These are phyloP conservation scores for Hyaloscypha hepaticicola DNA, from an alignment of 495 filamentous ascomycete species.

Conservation along the genomic window DNA sequence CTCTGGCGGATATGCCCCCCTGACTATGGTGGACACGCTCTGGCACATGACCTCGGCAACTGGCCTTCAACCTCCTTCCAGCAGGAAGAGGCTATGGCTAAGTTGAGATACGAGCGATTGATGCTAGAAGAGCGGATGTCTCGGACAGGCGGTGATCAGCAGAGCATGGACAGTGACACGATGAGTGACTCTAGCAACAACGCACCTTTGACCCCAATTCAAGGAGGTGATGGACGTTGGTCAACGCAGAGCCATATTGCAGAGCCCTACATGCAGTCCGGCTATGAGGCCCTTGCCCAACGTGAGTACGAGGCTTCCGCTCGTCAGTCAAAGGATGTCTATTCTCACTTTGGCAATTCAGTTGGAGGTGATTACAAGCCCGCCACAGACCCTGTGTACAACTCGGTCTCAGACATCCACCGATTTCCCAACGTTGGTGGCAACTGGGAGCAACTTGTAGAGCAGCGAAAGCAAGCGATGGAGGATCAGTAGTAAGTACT, in stretches of 20 bases:
- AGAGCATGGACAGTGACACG: conserved; percentile 25
- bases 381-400: conserved; percentile 64
- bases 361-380: conserved; percentile 49
- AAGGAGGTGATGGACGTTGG: conserved; percentile 52
- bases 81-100: conserved; percentile 49
- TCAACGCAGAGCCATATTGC: conserved; percentile 31
- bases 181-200: conserved; percentile 31
- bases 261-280: conserved; percentile 71
- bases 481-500: conserved; percentile 42
- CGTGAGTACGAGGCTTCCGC: conserved; percentile 47
- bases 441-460: conserved; percentile 39
- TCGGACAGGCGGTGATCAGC: conserved; percentile 34
- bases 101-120: conserved; percentile 52
- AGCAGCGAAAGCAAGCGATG: conserved; percentile 49
- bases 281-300: conserved; percentile 58
- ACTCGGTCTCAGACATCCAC: conserved; percentile 33
- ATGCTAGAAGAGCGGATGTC: conserved; percentile 31
- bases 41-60: conserved; percentile 34
- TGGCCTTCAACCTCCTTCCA: conserved; percentile 49
- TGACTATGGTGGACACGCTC: conserved; percentile 41
- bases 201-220: conserved; percentile 47
- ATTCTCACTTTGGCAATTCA: conserved; percentile 37
- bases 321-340: conserved; percentile 40
- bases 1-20: conserved; percentile 65
- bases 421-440: conserved; percentile 31